phyloP scores from a whole-genome alignment of 1,284 basidiomycete genomes.

The Puccinia polysora region DNA sequence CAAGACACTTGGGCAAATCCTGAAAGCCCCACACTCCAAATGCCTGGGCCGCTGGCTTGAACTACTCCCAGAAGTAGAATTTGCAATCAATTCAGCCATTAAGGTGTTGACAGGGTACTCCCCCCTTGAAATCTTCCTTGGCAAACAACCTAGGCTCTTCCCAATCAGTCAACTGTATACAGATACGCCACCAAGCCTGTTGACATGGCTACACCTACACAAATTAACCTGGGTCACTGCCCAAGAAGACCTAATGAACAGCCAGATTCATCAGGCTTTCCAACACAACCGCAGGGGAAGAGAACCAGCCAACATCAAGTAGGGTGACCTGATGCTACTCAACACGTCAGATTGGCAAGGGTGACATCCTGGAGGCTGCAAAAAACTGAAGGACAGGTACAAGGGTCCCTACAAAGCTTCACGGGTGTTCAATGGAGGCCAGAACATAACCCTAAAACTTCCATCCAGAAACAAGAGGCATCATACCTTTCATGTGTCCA shows the following conservation, averaged over 20 bases:
- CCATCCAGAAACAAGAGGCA: slow-evolving; percentile 2
- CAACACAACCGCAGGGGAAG: background rate
- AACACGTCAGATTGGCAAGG: slow-evolving; percentile 10
- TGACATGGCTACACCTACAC: background rate
- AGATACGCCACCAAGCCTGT: background rate
- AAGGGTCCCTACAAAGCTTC: slow-evolving; percentile 1
- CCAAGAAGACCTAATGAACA: background rate
- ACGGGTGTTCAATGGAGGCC: background rate
- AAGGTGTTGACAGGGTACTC: background rate
- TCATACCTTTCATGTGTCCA: slow-evolving; percentile 18
- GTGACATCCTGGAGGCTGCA: background rate
- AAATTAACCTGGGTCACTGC: background rate
- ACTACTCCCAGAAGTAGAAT: slow-evolving; percentile 17
- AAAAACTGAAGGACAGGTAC: slow-evolving; percentile 12
- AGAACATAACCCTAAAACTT: slow-evolving; percentile 18
- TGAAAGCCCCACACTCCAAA: slow-evolving; percentile 39
- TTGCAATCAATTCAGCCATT: slow-evolving; percentile 7
- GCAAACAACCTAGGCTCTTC: background rate
- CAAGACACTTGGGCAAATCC: slow-evolving; percentile 52
- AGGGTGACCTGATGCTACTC: background rate
- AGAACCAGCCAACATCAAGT: background rate
- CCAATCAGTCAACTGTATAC: background rate
- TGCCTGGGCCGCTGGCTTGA: slow-evolving; percentile 49
- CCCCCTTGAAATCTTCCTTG: background rate
- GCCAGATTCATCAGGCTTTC: background rate